A percentile compares a stretch with the other conserved stretches of the same genome.
phyloP scores from a whole-genome alignment of 805 yeast genomes.

The Tetrapisispora arboricola region DNA sequence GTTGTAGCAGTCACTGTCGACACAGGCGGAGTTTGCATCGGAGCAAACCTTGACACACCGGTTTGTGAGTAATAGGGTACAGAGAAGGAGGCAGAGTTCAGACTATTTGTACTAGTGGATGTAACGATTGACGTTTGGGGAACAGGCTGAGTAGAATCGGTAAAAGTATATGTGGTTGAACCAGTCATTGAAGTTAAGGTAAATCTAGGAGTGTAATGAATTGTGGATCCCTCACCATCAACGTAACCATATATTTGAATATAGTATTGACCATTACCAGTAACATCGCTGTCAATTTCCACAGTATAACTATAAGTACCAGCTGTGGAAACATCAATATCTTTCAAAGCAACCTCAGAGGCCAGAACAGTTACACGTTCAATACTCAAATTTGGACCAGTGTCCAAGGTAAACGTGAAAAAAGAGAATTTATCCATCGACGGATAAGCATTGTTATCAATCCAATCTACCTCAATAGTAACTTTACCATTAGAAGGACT shows the following conservation, averaged over 20 bases:
- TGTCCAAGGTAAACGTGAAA: slow-evolving; percentile 50
- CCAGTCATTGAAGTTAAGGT: slow-evolving; percentile 66
- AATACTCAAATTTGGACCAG: slow-evolving; percentile 51
- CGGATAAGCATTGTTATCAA: slow-evolving; percentile 44
- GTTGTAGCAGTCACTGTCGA: slow-evolving; percentile 52
- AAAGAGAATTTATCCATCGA: slow-evolving; percentile 33
- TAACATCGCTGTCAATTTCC: slow-evolving; percentile 33
- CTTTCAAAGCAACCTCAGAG: slow-evolving; percentile 21
- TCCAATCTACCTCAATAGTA: slow-evolving; percentile 37
- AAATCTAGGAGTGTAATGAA: slow-evolving; percentile 63
- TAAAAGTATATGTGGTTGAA: slow-evolving; percentile 36
- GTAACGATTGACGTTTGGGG: slow-evolving; percentile 28
- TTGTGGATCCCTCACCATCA: slow-evolving; percentile 35
- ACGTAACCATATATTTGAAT: slow-evolving; percentile 52
- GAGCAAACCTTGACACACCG: slow-evolving; percentile 72
- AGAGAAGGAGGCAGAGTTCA: slow-evolving; percentile 43
- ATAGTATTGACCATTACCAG: slow-evolving; percentile 58
- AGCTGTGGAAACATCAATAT: slow-evolving; percentile 17
- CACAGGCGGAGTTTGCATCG: slow-evolving; percentile 89
- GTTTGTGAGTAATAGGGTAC: slow-evolving; percentile 72
- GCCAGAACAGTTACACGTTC: slow-evolving; percentile 30
- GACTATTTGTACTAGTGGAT: slow-evolving; percentile 33
- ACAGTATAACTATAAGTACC: slow-evolving; percentile 33
- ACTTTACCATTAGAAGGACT: slow-evolving; percentile 22
- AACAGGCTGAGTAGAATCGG: slow-evolving; percentile 35